Evolutionary conservation across 345 rosid genomes (phyloP).

Genomic region (Arabis alpina): DNA sequence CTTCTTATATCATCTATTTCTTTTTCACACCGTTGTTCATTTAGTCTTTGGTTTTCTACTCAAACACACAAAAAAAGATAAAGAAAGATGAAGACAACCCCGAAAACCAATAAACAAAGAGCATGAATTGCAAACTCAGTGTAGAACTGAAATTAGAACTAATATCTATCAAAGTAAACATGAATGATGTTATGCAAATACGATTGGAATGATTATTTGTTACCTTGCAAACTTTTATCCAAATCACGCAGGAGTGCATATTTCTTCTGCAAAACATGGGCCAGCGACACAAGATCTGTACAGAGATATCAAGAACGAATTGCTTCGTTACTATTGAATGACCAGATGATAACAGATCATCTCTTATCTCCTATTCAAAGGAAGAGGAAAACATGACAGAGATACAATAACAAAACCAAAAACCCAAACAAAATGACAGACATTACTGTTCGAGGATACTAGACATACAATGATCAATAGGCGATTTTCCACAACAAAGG

Average conservation of each 20-base stretch:
- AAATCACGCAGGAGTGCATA: constrained; percentile 83
- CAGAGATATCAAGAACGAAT: constrained; percentile 9
- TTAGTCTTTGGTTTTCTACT: constrained; percentile 76
- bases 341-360: background rate
- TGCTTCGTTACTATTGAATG: background rate
- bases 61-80: background rate
- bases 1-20: constrained; percentile 85
- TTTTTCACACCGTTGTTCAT: constrained; percentile 82
- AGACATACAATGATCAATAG: no score
- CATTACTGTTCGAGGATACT: no score
- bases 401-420: constrained; percentile 15
- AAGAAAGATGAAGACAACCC: constrained; percentile 5
- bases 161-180: background rate
- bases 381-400: background rate
- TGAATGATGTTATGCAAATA: background rate
- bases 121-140: background rate
- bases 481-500: no score
- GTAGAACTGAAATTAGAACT: background rate
- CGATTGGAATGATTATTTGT: background rate
- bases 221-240: constrained; percentile 94
- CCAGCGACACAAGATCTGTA: constrained; percentile 79
- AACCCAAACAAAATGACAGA: background rate
- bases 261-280: constrained; percentile 85
- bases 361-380: background rate
- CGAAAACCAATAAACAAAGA: background rate